Evolutionary conservation across 352 stramenopile species (phyloP).

Genomic region (Pythium myriotylum): DNA sequence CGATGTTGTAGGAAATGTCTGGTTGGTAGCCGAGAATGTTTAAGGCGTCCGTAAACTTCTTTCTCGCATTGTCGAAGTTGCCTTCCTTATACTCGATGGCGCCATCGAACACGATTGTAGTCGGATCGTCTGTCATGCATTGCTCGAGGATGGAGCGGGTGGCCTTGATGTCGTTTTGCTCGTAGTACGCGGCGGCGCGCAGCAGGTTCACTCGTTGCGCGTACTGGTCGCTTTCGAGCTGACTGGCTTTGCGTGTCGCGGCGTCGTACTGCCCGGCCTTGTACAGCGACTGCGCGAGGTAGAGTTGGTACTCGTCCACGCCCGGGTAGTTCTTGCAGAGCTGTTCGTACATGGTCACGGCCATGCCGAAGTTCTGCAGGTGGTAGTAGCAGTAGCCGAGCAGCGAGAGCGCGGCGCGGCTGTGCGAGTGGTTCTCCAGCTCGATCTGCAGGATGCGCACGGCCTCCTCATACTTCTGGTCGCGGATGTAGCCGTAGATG

Average conservation of each 20-base stretch:
- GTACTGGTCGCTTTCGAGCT: slow-evolving; percentile 88
- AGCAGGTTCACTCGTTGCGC: slow-evolving; percentile 84
- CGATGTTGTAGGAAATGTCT: slow-evolving; percentile 95
- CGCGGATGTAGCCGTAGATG: slow-evolving; percentile 95
- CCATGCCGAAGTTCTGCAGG: slow-evolving; percentile 91
- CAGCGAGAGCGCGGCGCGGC: slow-evolving; percentile 91
- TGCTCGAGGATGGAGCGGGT: slow-evolving; percentile 92
- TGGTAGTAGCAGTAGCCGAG: slow-evolving; percentile 99
- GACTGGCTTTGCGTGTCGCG: slow-evolving; percentile 76
- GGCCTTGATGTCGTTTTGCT: slow-evolving; percentile 93
- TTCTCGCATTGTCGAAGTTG: slow-evolving; percentile 88
- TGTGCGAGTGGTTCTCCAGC: slow-evolving; percentile 93
- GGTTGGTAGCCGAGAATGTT: slow-evolving; percentile 93
- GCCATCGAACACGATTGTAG: slow-evolving; percentile 87
- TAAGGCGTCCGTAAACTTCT: slow-evolving; percentile 92
- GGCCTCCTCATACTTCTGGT: slow-evolving; percentile 94
- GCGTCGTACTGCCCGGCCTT: slow-evolving; percentile 88
- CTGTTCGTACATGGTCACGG: slow-evolving; percentile 95
- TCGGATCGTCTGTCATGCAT: slow-evolving; percentile 92
- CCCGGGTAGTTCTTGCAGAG: slow-evolving; percentile 92
- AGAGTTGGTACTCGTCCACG: slow-evolving; percentile 95
- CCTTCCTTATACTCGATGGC: slow-evolving; percentile 88
- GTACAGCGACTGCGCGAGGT: slow-evolving; percentile 95
- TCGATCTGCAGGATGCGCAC: slow-evolving; percentile 92
- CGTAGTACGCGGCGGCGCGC: slow-evolving; percentile 94